Percentiles rank a stretch among this genome's conserved stretches.
phyloP scores from a whole-genome alignment of 2,329 filamentous ascomycete genomes.

The Penicillium sp. region DNA sequence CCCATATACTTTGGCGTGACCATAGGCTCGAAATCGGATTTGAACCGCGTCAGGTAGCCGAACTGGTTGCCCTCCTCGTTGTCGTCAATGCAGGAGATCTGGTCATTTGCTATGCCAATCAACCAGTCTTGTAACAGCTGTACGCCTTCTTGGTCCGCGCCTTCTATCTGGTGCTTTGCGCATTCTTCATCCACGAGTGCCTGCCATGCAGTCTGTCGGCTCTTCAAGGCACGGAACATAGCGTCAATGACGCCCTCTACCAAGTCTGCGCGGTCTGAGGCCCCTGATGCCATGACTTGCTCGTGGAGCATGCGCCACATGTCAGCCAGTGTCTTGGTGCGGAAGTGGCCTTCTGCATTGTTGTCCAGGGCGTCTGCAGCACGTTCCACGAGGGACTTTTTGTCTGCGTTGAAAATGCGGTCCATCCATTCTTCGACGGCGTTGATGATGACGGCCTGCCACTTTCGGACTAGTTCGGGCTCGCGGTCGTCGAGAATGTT shows the following conservation, averaged over 20 bases:
- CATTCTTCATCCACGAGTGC: slow-evolving; percentile 84
- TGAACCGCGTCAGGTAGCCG: slow-evolving; percentile 84
- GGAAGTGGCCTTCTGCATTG: slow-evolving; percentile 85
- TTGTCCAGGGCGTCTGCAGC: slow-evolving; percentile 77
- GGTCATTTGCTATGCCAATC: slow-evolving; percentile 93
- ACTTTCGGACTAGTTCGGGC: slow-evolving; percentile 85
- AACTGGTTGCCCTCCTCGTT: slow-evolving; percentile 69
- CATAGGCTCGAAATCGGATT: slow-evolving; percentile 74
- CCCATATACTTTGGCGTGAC: slow-evolving; percentile 76
- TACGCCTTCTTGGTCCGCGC: slow-evolving; percentile 62
- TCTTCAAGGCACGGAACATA: slow-evolving; percentile 84
- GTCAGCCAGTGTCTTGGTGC: slow-evolving; percentile 86
- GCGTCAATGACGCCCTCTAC: slow-evolving; percentile 93
- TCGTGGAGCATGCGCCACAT: slow-evolving; percentile 98
- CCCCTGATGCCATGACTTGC: slow-evolving; percentile 79
- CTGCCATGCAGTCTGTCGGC: slow-evolving; percentile 82
- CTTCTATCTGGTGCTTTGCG: slow-evolving; percentile 61
- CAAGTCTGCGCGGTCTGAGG: slow-evolving; percentile 83
- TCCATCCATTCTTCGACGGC: slow-evolving; percentile 98
- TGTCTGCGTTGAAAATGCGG: slow-evolving; percentile 79
- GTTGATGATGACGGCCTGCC: slow-evolving; percentile 90
- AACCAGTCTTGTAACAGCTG: slow-evolving; percentile 84
- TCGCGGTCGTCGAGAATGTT: slow-evolving; percentile 90
- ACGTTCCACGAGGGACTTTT: slow-evolving; percentile 74
- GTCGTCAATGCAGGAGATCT: slow-evolving; percentile 97